Percentiles rank a stretch among this genome's conserved stretches.
These are phyloP conservation scores for Geotrichum citri-aurantii DNA, from an alignment of 1,139 yeast species.

Conservation along the genomic window DNA sequence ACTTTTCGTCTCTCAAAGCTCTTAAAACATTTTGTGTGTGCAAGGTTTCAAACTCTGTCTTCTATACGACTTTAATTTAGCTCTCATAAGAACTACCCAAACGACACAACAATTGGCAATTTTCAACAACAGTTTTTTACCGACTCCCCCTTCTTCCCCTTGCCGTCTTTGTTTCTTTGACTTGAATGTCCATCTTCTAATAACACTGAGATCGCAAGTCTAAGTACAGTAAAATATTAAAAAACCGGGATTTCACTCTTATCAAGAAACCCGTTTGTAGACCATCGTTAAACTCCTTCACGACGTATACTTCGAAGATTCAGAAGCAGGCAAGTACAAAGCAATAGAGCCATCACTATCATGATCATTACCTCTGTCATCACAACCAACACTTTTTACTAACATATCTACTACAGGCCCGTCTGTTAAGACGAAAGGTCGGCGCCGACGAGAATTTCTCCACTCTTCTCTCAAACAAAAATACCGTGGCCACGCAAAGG, in stretches of 20 bases:
- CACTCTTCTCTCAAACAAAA: conserved; percentile 2
- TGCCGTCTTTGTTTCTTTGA: neutral
- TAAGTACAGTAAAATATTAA: neutral
- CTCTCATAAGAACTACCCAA: neutral
- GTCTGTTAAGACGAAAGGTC: conserved; percentile 4
- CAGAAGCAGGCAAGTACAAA: conserved; percentile 6
- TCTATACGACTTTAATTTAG: neutral
- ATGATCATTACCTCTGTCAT: neutral
- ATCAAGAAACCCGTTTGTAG: neutral
- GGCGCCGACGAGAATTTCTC: conserved; percentile 10
- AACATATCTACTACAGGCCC: conserved; percentile 2
- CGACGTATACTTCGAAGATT: conserved; percentile 6
- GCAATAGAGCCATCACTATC: neutral
- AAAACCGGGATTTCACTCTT: neutral
- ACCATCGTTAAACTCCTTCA: neutral
- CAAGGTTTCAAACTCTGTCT: neutral
- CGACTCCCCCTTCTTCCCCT: neutral
- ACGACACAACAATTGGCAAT: neutral
- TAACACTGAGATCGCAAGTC: neutral
- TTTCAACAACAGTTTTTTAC: neutral
- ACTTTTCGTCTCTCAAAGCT: neutral
- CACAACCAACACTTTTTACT: neutral
- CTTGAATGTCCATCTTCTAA: neutral
- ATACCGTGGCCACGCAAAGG: neutral
- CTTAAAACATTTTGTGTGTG: neutral